Base-by-base conservation (phyloP, 2,329 filamentous ascomycete species). In the Fusarium marasasianum region DNA sequence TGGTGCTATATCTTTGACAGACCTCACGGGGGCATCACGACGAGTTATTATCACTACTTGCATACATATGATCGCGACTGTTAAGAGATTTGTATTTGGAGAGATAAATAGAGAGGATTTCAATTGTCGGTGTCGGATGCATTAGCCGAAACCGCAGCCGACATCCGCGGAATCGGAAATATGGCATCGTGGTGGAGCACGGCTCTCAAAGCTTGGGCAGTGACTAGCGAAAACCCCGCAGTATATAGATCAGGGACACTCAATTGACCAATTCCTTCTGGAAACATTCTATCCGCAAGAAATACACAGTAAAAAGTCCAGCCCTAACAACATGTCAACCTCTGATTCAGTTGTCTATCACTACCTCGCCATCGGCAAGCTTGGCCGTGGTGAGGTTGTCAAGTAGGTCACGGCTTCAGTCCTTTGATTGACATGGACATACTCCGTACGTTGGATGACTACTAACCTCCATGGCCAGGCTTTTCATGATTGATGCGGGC, bases 321-420 rank as follows among this genome's bases (percentile, higher is more conserved):
- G 5, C 3, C 12, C 2, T 6, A 18, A 8, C 31, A 68, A 0
- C 11, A 68, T 69, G 56, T 29, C 64, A 0, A 11, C n/a, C 0
- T 55, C 65, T 1, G 44, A 53, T 33, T 53, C 57, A 6, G 50
- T 57, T n/a, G 56, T 63, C 5, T 69, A 69, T 1, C 66, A 69
- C n/a, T 69, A 69, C 50, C 66, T 69, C 9, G 57, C 64, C 14
- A 69, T 69, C 22, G 66, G 66, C n/a, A 69, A 57, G 11, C 65
- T 69, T 47, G 66, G 66, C 15, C 64, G 66, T 0, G 66, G 66
- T 18, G 66, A 69, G 6, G 57, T 62, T 6, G 51, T 69, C 35
- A 69, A 69, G 66, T 69, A 17, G 17, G 63, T 14, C 31, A n/a
- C 3, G 11, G 22, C 22, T 31, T 0, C 15, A 18, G 15, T 15